A percentile compares a stretch with the other conserved stretches of the same genome.
Evolutionary conservation across 2,329 filamentous ascomycete species (phyloP).

Genomic region (Malbranchea cinnamomea): DNA sequence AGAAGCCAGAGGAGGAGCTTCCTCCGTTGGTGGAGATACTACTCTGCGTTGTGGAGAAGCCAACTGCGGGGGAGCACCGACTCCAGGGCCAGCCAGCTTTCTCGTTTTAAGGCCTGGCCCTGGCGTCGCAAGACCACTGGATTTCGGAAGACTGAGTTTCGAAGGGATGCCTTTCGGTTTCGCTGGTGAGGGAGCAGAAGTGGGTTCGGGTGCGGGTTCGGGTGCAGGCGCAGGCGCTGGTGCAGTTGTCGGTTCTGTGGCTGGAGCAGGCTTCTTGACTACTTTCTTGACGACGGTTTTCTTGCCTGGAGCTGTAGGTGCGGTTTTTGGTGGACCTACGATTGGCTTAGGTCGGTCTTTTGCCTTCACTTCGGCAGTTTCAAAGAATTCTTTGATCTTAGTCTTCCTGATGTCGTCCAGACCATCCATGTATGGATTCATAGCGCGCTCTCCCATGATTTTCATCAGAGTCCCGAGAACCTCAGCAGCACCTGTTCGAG

Average conservation of each 20-base stretch:
- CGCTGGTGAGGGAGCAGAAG: slow-evolving; percentile 32
- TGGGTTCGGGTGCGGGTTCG: slow-evolving; percentile 40
- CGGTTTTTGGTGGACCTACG: slow-evolving; percentile 43
- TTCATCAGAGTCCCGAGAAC: slow-evolving; percentile 93
- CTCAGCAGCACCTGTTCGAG: slow-evolving; percentile 81
- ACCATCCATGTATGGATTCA: slow-evolving; percentile 83
- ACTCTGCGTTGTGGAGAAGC: slow-evolving; percentile 30
- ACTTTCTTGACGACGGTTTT: slow-evolving; percentile 36
- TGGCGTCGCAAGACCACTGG: slow-evolving; percentile 27
- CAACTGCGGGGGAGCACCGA: slow-evolving; percentile 13
- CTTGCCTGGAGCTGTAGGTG: slow-evolving; percentile 32
- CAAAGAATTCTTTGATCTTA: slow-evolving; percentile 88
- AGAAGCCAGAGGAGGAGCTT: slow-evolving; percentile 23
- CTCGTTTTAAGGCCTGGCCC: slow-evolving; percentile 29
- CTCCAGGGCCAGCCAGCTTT: slow-evolving; percentile 28
- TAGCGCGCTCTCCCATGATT: slow-evolving; percentile 89
- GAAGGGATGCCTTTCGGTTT: slow-evolving; percentile 29
- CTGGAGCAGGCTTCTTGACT: slow-evolving; percentile 37
- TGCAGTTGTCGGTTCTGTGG: slow-evolving; percentile 31
- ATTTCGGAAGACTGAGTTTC: slow-evolving; percentile 29
- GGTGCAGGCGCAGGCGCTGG: slow-evolving; percentile 33
- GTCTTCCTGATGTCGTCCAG: slow-evolving; percentile 90
- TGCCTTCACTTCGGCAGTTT: slow-evolving; percentile 67
- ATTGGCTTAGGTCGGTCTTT: slow-evolving; percentile 82
- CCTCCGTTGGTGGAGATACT: slow-evolving; percentile 32